Conservation (phyloP, 805 yeast species). For the Teunomyces pallodes region DNA sequence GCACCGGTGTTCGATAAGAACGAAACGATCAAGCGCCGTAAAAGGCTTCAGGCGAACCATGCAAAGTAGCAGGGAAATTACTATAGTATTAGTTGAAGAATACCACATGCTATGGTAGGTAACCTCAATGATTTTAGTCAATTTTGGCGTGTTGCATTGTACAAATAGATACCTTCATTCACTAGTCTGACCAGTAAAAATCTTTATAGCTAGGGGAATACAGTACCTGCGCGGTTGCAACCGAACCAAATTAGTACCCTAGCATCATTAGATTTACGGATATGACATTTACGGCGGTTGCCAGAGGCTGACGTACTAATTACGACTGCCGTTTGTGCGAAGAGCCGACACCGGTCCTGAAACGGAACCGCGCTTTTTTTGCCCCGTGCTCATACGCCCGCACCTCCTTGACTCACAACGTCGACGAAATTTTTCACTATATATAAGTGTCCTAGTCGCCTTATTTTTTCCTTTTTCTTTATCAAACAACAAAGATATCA, state of each 20-base stretch:
- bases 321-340: background rate
- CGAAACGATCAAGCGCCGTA: background rate
- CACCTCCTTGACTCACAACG: conserved; percentile 1
- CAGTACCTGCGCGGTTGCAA: no score
- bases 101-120: no score
- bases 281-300: background rate
- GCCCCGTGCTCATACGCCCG: background rate
- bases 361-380: background rate
- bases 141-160: no score
- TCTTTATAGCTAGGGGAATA: no score
- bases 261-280: background rate
- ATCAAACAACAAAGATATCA: background rate
- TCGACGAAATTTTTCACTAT: conserved; percentile 6
- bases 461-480: conserved; percentile 4
- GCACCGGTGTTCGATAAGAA: background rate
- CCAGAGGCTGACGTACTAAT: background rate
- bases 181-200: no score
- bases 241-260: background rate
- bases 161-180: no score
- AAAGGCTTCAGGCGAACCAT: background rate
- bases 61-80: no score
- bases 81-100: no score
- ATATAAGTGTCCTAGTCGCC: conserved; percentile 2
- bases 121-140: no score
- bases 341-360: conserved; percentile 7